phyloP scores from a whole-genome alignment of 495 filamentous ascomycete species.

The Tuber calosporum region DNA sequence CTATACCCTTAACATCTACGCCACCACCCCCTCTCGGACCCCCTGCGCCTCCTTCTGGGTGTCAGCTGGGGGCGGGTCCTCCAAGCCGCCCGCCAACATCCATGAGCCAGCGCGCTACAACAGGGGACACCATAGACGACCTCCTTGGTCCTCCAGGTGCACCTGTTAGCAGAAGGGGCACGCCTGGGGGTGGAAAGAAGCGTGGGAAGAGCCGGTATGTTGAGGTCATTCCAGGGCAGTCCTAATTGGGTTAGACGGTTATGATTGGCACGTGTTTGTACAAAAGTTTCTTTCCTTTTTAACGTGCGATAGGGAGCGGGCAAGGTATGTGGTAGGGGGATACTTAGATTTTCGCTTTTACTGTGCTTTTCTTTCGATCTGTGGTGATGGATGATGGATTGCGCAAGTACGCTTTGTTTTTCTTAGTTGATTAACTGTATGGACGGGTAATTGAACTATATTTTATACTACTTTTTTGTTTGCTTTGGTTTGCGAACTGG shows the following conservation, averaged over 20 bases:
- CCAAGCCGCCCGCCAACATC: conserved; percentile 43
- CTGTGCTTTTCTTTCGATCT: conserved; percentile 11
- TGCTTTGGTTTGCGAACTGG: background rate
- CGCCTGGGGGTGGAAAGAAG: conserved; percentile 33
- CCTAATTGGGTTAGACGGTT: conserved; percentile 23
- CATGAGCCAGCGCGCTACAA: conserved; percentile 21
- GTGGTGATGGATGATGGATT: conserved; percentile 18
- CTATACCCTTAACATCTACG: conserved; percentile 28
- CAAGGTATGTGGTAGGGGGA: background rate
- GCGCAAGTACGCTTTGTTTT: background rate
- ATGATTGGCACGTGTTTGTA: conserved; percentile 19
- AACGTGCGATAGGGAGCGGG: background rate
- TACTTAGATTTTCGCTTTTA: background rate
- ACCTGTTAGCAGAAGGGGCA: conserved; percentile 29
- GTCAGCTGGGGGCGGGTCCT: conserved; percentile 19
- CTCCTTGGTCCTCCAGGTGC: conserved; percentile 40
- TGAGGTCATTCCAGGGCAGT: conserved; percentile 40
- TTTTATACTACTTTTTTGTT: background rate
- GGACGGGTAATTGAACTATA: background rate
- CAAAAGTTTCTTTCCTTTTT: conserved; percentile 21
- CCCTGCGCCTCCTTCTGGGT: conserved; percentile 19
- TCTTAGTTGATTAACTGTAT: background rate
- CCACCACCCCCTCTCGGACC: conserved; percentile 34
- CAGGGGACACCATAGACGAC: conserved; percentile 42
- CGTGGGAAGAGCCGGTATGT: conserved; percentile 41